Evolutionary conservation across 2,329 filamentous ascomycete species (phyloP).

Genomic region (Fusarium longipes): DNA sequence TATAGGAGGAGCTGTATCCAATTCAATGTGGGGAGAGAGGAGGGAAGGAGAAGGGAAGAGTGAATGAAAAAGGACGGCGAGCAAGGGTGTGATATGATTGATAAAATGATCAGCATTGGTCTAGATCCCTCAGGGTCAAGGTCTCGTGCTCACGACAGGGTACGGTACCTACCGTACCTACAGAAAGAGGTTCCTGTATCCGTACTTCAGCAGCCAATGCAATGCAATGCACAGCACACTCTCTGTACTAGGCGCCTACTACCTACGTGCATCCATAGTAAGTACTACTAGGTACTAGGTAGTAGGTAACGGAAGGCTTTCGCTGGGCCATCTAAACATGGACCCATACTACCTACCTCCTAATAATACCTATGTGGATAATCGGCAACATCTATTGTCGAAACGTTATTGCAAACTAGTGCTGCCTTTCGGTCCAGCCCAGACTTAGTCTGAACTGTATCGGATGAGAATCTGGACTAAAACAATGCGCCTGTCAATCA

Average conservation of each 20-base stretch:
- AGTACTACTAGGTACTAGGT: too few species aligned
- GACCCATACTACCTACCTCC: too few species aligned
- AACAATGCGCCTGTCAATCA: background rate
- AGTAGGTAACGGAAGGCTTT: too few species aligned
- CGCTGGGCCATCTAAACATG: too few species aligned
- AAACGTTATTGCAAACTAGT: background rate
- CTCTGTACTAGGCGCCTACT: too few species aligned
- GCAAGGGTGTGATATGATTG: slow-evolving; percentile 18
- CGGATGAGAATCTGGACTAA: background rate
- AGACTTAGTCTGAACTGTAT: slow-evolving; percentile 5
- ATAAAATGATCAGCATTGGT: slow-evolving; percentile 31
- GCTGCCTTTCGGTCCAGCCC: background rate
- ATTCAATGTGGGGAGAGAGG: slow-evolving; percentile 5
- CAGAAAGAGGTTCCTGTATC: background rate
- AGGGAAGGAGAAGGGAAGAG: background rate
- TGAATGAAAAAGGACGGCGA: background rate
- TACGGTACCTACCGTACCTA: background rate
- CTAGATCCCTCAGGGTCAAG: slow-evolving; percentile 27
- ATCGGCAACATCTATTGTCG: background rate
- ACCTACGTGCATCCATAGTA: too few species aligned
- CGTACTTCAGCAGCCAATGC: background rate
- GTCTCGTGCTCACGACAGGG: slow-evolving; percentile 27
- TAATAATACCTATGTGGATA: slow-evolving; percentile 2
- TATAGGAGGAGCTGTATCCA: background rate
- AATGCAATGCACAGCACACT: background rate